Conservation (phyloP, 768 basidiomycete genomes). For the Collybiopsis confluens region DNA sequence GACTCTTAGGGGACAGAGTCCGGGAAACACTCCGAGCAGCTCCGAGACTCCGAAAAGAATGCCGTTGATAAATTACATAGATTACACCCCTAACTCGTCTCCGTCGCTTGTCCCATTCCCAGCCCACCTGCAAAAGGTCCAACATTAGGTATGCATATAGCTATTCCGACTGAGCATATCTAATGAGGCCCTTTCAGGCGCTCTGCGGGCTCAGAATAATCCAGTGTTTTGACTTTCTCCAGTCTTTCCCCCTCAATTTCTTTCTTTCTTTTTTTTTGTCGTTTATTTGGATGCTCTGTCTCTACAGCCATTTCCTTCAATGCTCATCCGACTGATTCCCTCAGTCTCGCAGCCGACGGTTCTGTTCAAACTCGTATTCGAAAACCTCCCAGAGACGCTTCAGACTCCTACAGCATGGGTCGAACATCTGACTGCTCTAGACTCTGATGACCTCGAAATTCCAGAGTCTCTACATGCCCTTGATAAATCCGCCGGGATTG, state of each 20-base stretch:
- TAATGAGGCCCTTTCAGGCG: background rate
- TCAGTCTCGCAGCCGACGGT: constrained; percentile 46
- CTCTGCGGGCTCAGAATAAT: background rate
- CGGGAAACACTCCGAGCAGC: too few relatives aligned
- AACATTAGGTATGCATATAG: too few relatives aligned
- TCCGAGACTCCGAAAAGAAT: too few relatives aligned
- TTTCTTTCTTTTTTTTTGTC: background rate
- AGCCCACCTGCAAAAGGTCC: too few relatives aligned
- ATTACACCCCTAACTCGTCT: too few relatives aligned
- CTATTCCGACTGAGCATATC: background rate
- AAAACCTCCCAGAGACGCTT: constrained; percentile 35
- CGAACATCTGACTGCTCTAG: constrained; percentile 46
- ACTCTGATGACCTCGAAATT: constrained; percentile 47
- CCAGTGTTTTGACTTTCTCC: too few relatives aligned
- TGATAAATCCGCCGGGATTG: constrained; percentile 56
- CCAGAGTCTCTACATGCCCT: constrained; percentile 52
- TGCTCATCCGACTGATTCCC: constrained; percentile 56
- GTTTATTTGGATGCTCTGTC: background rate
- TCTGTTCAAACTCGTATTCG: constrained; percentile 55
- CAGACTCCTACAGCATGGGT: constrained; percentile 51
- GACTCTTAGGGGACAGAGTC: too few relatives aligned
- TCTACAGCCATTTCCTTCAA: constrained; percentile 18
- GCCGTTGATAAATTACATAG: too few relatives aligned
- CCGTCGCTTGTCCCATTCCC: too few relatives aligned
- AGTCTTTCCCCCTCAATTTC: background rate